Evolutionary conservation across 495 filamentous ascomycete genomes (phyloP), one percentile per base, ranked within the genome.

Genomic region (Xylaria cubensis): DNA sequence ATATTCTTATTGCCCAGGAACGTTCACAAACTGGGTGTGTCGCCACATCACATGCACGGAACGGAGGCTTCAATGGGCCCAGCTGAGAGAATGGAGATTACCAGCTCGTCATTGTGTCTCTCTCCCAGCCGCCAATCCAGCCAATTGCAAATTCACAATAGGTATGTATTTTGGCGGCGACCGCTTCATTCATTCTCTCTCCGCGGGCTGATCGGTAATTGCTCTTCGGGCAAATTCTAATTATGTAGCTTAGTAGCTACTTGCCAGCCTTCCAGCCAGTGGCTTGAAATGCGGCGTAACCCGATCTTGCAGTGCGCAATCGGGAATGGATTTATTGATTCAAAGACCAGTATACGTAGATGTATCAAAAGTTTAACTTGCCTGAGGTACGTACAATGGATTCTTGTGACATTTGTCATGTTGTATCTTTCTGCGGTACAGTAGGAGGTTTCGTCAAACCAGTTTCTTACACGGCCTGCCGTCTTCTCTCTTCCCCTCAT

Each of bases 261-360:
- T 34, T 29, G 50, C 44, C 19, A 21, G 32, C n/a, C 36, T 39
- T 56, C 65, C 6, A 8, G 44, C 65, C 42, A 50, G 72, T 70
- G 71, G 74, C 74, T 75, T 73, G 44, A 71, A 17, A 39, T 75
- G 75, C 77, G 59, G 77, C 75, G 77, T 78, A 79, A 79, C 76
- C 50, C 65, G 77, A 78, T 79, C 76, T 79, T 76, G 76, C 77
- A 79, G 77, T 65, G 71, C 73, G 70, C 69, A 74, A 79, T 79
- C 76, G 75, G 61, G 67, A 74, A 44, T 55, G 19, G 36, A 39
- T 39, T 8, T 6, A 21, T 34, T 58, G 50, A 15, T 48, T 53
- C 34, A 19, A 9, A 17, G 12, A 5, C n/a, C n/a, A n/a, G n/a
- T n/a, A n/a, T 36, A 36, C 34, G 34, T 36, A 36, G 29, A 61